phyloP scores from a whole-genome alignment of 2,329 filamentous ascomycete genomes.

The Neonectria faginata region DNA sequence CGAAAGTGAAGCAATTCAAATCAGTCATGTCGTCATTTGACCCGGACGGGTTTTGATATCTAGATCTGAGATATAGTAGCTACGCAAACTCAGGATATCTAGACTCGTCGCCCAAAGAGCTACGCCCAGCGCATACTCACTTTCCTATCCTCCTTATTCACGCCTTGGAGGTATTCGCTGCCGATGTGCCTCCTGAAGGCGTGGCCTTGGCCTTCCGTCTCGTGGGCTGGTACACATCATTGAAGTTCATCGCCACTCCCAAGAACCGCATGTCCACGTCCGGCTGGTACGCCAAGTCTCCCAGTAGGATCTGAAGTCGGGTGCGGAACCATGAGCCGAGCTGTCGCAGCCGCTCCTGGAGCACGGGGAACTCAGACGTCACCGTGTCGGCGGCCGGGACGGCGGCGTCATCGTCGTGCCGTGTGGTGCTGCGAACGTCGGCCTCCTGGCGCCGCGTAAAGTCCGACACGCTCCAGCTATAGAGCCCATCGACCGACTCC shows the following conservation, averaged over 20 bases:
- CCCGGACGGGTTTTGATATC: slow-evolving; percentile 16
- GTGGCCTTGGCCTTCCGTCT: slow-evolving; percentile 68
- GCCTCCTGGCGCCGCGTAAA: slow-evolving; percentile 92
- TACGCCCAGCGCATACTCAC: slow-evolving; percentile 5
- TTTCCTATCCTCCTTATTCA: slow-evolving; percentile 33
- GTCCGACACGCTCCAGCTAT: slow-evolving; percentile 94
- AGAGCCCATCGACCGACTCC: slow-evolving; percentile 92
- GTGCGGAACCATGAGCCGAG: slow-evolving; percentile 82
- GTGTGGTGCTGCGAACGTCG: slow-evolving; percentile 78
- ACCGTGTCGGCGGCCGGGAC: slow-evolving; percentile 65
- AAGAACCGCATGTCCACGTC: slow-evolving; percentile 96
- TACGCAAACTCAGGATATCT: slow-evolving; percentile 6
- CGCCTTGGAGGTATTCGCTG: slow-evolving; percentile 44
- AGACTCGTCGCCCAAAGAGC: slow-evolving; percentile 10
- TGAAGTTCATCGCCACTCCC: slow-evolving; percentile 98
- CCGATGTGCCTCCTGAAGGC: slow-evolving; percentile 36
- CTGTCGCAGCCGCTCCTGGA: slow-evolving; percentile 78
- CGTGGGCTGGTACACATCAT: slow-evolving; percentile 90
- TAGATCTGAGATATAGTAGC: slow-evolving; percentile 17
- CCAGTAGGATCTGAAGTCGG: slow-evolving; percentile 83
- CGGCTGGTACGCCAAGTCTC: slow-evolving; percentile 91
- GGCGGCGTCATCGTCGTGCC: slow-evolving; percentile 41
- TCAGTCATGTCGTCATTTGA: slow-evolving; percentile 32
- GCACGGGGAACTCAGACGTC: slow-evolving; percentile 73
- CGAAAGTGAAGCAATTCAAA: slow-evolving; percentile 22